Evolutionary conservation across 495 filamentous ascomycete genomes (phyloP).

Genomic region (Terfezia boudieri): DNA sequence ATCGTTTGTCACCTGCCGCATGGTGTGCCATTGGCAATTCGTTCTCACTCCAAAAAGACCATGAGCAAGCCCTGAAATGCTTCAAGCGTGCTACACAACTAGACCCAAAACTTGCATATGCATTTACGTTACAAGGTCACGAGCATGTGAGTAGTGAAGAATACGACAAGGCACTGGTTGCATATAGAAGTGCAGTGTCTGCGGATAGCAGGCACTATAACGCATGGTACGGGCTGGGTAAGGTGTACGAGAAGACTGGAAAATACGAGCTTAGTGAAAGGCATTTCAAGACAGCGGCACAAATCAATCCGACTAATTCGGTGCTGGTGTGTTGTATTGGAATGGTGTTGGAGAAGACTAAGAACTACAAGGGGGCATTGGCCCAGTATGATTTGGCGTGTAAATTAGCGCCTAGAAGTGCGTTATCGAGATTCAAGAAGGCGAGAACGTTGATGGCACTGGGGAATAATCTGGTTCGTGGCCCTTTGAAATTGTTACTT

Average conservation of each 20-base stretch:
- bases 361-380: constrained; percentile 53
- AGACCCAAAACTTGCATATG: constrained; percentile 78
- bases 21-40: constrained; percentile 94
- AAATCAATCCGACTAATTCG: constrained; percentile 78
- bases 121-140: constrained; percentile 84
- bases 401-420: constrained; percentile 54
- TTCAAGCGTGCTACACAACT: constrained; percentile 88
- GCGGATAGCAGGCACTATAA: constrained; percentile 86
- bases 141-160: constrained; percentile 95
- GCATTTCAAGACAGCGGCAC: constrained; percentile 67
- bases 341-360: constrained; percentile 64
- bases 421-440: constrained; percentile 72
- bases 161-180: constrained; percentile 73
- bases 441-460: constrained; percentile 66
- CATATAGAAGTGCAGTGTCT: constrained; percentile 61
- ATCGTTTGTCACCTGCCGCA: constrained; percentile 72
- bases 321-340: constrained; percentile 82
- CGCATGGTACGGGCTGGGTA: constrained; percentile 86
- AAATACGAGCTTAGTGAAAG: constrained; percentile 74
- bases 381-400: constrained; percentile 59
- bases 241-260: constrained; percentile 83
- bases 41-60: constrained; percentile 83
- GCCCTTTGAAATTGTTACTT: neutral
- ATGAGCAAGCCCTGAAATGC: constrained; percentile 81
- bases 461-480: constrained; percentile 26